phyloP scores from a whole-genome alignment of 306 rosid genomes.

The Pueraria montana region DNA sequence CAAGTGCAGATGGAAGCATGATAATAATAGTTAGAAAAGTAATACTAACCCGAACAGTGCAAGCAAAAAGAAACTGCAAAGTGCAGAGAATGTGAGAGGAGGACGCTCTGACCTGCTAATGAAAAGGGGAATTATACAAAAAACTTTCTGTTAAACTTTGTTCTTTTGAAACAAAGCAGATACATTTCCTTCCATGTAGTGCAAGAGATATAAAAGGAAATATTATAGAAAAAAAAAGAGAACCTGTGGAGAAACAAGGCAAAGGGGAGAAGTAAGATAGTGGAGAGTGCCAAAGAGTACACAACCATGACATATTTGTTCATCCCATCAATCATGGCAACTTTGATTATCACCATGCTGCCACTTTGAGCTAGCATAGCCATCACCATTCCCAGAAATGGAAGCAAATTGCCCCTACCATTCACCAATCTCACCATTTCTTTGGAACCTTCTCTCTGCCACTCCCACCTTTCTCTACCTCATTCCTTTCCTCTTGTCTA shows the following conservation, averaged over 20 bases:
- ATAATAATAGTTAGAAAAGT: constrained; percentile 1
- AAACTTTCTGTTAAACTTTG: background rate
- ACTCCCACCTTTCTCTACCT: no score
- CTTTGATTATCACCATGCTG: constrained; percentile 45
- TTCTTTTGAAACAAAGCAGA: background rate
- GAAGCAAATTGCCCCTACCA: background rate
- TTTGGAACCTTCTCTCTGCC: no score
- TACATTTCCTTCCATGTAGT: background rate
- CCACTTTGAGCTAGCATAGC: constrained; percentile 55
- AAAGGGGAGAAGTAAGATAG: constrained; percentile 47
- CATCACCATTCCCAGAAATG: constrained; percentile 59
- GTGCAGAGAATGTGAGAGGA: constrained; percentile 47
- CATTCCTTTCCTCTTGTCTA: no score
- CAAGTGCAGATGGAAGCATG: background rate
- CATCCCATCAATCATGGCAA: constrained; percentile 41
- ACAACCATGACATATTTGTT: constrained; percentile 51
- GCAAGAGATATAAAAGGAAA: background rate
- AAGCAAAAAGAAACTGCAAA: constrained; percentile 53
- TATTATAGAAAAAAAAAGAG: background rate
- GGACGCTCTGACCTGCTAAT: constrained; percentile 49
- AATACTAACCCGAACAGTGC: constrained; percentile 46
- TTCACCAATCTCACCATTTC: constrained; percentile 27
- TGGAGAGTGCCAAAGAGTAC: constrained; percentile 47
- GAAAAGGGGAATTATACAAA: no score
- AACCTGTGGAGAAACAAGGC: constrained; percentile 43